Base-by-base conservation (phyloP, 2,329 filamentous ascomycete species). In the Penicillium sp. region DNA sequence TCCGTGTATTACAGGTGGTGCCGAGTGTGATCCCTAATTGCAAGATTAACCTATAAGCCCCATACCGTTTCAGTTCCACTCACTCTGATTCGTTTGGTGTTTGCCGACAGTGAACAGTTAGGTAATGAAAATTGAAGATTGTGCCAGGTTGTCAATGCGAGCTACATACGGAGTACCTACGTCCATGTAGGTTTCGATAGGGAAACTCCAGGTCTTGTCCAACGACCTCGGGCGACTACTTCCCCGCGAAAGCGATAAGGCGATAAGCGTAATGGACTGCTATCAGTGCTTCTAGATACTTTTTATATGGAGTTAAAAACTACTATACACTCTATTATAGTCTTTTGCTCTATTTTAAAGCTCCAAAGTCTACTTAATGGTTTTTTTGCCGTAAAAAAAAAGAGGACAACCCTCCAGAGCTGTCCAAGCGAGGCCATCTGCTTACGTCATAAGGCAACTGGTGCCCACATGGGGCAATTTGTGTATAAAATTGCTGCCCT, bases 1-100 rank as follows among this genome's bases (percentile, higher is more conserved):
- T 57, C 49, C 55, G 49, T 57, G 49, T 57, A 57, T 57, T 53
- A 47, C 49, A 57, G 55, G 55, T 57, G 42, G 33, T 57, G 48
- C 54, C 54, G 54, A 56, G 49, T 13, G 25, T 33, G 33, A 4
- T 52, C 48, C 33, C 54, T 56, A 44, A 56, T 53, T 35, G 54
- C 49, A 57, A 35, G 54, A 53, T 53, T 57, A 57, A 44, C 49
- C 54, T 53, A 27, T 21, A 35, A 8, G 19, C 39, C 15, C 54
- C 49, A 53, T 53, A 33, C 15, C 27, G 10, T n/a, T 31, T 6
- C 13, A 19, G 2, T 6, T 36, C 21, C 23, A 41, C 48, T 47
- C 27, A 53, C 54, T 48, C 35, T 35, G 54, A 57, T 57, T 57
- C 54, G 54, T 35, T 33, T 10, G 21, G 29, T 0, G 2, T 51